A percentile compares a stretch with the other conserved stretches of the same genome.
Evolutionary conservation across 2,329 filamentous ascomycete species (phyloP).

Genomic region (Ascochyta pisi): DNA sequence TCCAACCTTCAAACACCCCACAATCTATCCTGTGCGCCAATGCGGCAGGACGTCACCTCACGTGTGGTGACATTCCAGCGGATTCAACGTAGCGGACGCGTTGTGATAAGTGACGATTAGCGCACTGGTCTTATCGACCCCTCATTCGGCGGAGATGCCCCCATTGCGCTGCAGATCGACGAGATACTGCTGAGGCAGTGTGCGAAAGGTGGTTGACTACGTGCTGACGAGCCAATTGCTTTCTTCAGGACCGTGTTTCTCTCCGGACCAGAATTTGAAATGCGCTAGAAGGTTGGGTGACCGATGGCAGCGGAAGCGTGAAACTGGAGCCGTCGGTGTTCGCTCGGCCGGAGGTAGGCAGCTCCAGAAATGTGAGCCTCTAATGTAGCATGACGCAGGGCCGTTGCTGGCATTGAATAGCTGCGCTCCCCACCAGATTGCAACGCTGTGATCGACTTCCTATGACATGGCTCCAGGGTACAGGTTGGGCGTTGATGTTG

Average conservation of each 20-base stretch:
- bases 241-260: background rate
- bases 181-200: background rate
- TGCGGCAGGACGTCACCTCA: background rate
- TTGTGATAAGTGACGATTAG: background rate
- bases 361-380: conserved; percentile 2
- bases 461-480: conserved; percentile 36
- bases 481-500: conserved; percentile 44
- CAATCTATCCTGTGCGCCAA: background rate
- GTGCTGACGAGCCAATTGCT: background rate
- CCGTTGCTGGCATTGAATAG: conserved; percentile 2
- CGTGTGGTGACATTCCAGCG: background rate
- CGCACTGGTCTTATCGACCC: background rate
- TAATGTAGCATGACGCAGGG: conserved; percentile 15
- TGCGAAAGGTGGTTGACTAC: background rate
- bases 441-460: background rate
- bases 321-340: conserved; percentile 3
- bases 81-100: background rate
- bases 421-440: background rate
- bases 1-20: background rate
- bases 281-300: background rate
- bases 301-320: background rate
- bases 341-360: conserved; percentile 1
- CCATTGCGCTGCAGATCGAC: background rate
- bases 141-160: background rate
- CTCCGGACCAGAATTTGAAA: background rate